phyloP scores from a whole-genome alignment of 352 stramenopile genomes.

The Pythium oligandrum region DNA sequence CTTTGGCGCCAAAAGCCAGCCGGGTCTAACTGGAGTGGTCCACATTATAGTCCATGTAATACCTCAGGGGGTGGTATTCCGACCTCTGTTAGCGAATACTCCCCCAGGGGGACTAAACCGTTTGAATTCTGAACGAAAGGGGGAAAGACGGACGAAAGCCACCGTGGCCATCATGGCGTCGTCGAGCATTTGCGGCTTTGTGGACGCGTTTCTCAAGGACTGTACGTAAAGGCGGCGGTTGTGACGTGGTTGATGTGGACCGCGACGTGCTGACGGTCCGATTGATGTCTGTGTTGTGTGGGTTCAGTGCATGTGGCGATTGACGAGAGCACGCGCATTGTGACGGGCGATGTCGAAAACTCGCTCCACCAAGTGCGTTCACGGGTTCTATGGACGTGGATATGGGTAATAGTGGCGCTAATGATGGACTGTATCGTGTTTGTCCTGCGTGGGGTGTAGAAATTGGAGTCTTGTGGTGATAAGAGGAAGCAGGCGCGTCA shows the following conservation, averaged over 20 bases:
- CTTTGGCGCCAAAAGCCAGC: conserved; percentile 25
- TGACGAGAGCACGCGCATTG: conserved; percentile 40
- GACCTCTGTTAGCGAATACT: too few species aligned
- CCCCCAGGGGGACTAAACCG: not conserved
- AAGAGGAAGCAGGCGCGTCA: conserved; percentile 64
- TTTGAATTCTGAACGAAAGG: conserved; percentile 21
- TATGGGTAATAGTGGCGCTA: too few species aligned
- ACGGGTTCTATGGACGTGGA: not conserved
- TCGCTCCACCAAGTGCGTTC: conserved; percentile 48
- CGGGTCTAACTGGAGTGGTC: conserved; percentile 1
- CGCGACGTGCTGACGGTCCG: too few species aligned
- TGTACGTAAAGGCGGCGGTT: conserved; percentile 21
- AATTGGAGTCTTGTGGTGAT: conserved; percentile 34
- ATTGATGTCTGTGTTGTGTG: not conserved
- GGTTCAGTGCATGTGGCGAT: conserved; percentile 38
- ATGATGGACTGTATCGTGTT: too few species aligned
- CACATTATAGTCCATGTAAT: not conserved
- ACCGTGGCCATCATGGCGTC: conserved; percentile 1
- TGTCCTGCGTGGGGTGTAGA: not conserved
- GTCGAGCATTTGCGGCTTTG: conserved; percentile 27
- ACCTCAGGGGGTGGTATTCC: too few species aligned
- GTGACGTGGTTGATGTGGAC: too few species aligned
- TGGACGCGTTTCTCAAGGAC: conserved; percentile 50
- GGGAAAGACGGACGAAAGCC: conserved; percentile 1
- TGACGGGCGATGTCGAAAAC: conserved; percentile 65